Evolutionary conservation across 352 stramenopile species (phyloP).

Genomic region (Phytophthora fragariaefolia): DNA sequence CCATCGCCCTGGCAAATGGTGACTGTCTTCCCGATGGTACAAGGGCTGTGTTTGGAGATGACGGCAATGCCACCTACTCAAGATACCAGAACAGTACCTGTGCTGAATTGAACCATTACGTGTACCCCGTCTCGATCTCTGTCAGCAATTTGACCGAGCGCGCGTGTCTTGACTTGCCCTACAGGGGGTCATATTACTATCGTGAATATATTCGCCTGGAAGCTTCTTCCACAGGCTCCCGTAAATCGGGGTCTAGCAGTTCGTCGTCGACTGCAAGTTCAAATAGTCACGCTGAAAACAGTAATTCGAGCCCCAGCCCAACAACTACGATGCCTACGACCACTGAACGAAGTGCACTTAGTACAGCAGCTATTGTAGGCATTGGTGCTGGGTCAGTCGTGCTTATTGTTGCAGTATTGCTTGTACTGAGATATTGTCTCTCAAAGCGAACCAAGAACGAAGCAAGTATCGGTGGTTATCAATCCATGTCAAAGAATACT

Average conservation of each 20-base stretch:
- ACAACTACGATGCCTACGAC: neutral
- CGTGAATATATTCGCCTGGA: too few relatives aligned
- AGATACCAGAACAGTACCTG: neutral
- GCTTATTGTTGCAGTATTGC: neutral
- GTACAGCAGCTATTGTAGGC: slow-evolving; percentile 4
- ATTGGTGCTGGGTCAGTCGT: slow-evolving; percentile 1
- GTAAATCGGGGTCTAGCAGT: neutral
- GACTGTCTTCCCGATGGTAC: neutral
- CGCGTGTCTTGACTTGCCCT: too few relatives aligned
- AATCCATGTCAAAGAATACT: slow-evolving; percentile 8
- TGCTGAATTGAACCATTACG: neutral
- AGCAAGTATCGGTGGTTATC: neutral
- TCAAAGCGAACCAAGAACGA: neutral
- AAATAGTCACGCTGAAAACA: neutral
- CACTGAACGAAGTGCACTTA: neutral
- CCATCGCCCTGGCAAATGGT: neutral
- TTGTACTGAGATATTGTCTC: neutral
- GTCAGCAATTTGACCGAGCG: too few relatives aligned
- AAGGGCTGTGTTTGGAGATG: neutral
- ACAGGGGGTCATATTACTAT: too few relatives aligned
- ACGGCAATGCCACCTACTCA: neutral
- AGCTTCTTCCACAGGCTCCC: too few relatives aligned
- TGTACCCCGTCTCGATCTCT: too few relatives aligned
- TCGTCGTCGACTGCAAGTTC: neutral
- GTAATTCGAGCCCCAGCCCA: neutral